These are phyloP conservation scores for Narthecium ossifragum DNA, from an alignment of 106 monocot genomes.

Conservation along the genomic window DNA sequence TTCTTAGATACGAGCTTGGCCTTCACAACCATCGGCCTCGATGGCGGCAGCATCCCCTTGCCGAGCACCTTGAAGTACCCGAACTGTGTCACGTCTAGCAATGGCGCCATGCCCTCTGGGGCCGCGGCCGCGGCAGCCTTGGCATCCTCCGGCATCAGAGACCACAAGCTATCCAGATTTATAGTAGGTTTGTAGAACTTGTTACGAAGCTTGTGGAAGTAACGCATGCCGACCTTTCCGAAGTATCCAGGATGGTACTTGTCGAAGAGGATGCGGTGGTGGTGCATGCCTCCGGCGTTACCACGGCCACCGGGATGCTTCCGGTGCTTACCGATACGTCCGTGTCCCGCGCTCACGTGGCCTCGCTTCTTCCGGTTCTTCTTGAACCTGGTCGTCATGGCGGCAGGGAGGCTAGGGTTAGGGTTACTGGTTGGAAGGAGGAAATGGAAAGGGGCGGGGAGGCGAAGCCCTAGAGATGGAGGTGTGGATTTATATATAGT, in stretches of 20 bases:
- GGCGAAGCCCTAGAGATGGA: background rate
- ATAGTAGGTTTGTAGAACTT: constrained; percentile 66
- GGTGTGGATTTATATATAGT: background rate
- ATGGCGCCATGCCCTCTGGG: constrained; percentile 20
- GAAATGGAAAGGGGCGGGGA: background rate
- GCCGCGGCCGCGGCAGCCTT: constrained; percentile 28
- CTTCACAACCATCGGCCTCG: constrained; percentile 56
- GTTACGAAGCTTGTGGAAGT: constrained; percentile 84
- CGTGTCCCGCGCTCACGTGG: constrained; percentile 67
- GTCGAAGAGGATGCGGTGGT: constrained; percentile 87
- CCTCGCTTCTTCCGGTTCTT: constrained; percentile 82
- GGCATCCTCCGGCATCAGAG: constrained; percentile 52
- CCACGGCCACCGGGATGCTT: constrained; percentile 84
- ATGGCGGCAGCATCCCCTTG: constrained; percentile 51
- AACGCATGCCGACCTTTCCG: constrained; percentile 86
- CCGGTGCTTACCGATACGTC: constrained; percentile 71
- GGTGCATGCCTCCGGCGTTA: constrained; percentile 89
- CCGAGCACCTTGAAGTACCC: constrained; percentile 89
- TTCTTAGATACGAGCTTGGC: constrained; percentile 69
- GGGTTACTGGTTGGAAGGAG: background rate
- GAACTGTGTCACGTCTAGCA: constrained; percentile 70
- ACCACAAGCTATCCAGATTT: constrained; percentile 50
- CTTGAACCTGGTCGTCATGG: constrained; percentile 60
- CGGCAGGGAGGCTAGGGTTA: background rate
- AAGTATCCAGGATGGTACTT: constrained; percentile 93